Percentiles rank a stretch among this genome's conserved stretches.
These are phyloP conservation scores for Trametes sanguinea DNA, from an alignment of 768 basidiomycete genomes.

Conservation along the genomic window DNA sequence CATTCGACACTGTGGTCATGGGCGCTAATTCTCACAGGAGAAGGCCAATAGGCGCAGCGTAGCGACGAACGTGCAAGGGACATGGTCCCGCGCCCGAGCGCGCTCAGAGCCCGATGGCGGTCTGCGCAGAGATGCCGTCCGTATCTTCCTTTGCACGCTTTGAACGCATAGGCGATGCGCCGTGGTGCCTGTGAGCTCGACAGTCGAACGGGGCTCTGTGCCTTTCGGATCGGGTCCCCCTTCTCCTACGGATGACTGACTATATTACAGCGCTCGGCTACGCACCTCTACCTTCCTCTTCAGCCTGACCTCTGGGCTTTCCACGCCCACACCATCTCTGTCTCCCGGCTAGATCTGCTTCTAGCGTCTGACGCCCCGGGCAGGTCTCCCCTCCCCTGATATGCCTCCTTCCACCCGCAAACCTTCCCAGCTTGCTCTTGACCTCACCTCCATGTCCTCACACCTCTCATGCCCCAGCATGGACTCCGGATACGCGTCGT, in stretches of 20 bases:
- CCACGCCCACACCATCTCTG: constrained; percentile 1
- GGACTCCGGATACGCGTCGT: constrained; percentile 22
- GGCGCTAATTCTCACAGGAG: not conserved
- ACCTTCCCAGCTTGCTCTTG: constrained; percentile 2
- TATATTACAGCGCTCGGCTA: not conserved
- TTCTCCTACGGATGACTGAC: not conserved
- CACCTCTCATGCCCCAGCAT: constrained; percentile 8
- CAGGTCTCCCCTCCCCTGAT: not conserved
- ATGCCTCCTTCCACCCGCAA: constrained; percentile 2
- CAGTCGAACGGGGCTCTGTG: not conserved
- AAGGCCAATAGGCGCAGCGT: constrained; percentile 7
- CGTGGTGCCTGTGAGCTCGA: not conserved
- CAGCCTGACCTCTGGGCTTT: not conserved
- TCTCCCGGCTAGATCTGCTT: not conserved
- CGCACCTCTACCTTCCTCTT: not conserved
- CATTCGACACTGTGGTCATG: constrained; percentile 4
- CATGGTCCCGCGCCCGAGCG: not conserved
- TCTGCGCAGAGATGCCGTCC: not conserved
- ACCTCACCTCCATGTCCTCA: not conserved
- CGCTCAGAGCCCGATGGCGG: not conserved
- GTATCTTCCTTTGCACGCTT: not conserved
- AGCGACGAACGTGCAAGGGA: constrained; percentile 24
- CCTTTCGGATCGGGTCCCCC: not conserved
- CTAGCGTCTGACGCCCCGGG: not conserved
- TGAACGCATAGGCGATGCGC: constrained; percentile 6